Evolutionary conservation across 306 rosid genomes (phyloP).

Genomic region (Vigna nakashimae): DNA sequence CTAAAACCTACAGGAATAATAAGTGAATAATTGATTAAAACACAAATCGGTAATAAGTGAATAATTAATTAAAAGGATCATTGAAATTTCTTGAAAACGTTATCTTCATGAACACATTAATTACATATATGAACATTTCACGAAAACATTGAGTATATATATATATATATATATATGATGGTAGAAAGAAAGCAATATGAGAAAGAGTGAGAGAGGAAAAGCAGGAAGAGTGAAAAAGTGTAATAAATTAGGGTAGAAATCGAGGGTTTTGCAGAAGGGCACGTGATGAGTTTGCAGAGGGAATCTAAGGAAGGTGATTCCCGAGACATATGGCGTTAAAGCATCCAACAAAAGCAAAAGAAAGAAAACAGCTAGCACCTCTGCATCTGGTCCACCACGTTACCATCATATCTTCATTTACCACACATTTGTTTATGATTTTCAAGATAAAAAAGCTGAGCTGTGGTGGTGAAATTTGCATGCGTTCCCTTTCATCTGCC

Average conservation of each 20-base stretch:
- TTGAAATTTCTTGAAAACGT: too few species aligned
- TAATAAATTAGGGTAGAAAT: not conserved
- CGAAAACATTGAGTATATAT: too few species aligned
- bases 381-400: conserved; percentile 45
- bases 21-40: too few species aligned
- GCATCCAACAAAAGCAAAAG: conserved; percentile 29
- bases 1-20: too few species aligned
- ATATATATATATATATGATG: too few species aligned
- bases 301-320: conserved; percentile 60
- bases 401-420: conserved; percentile 10
- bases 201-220: not conserved
- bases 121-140: too few species aligned
- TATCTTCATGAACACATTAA: too few species aligned
- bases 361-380: conserved; percentile 39
- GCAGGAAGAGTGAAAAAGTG: not conserved
- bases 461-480: not conserved
- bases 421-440: not conserved
- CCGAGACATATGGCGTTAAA: conserved; percentile 48
- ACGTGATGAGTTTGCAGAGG: conserved; percentile 52
- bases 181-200: too few species aligned
- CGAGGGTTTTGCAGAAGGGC: conserved; percentile 39
- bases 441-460: conserved; percentile 9
- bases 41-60: too few species aligned
- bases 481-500: not conserved
- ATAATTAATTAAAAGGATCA: too few species aligned